Base-by-base conservation (phyloP, 2,329 filamentous ascomycete species). In the Neonectria coccinea region DNA sequence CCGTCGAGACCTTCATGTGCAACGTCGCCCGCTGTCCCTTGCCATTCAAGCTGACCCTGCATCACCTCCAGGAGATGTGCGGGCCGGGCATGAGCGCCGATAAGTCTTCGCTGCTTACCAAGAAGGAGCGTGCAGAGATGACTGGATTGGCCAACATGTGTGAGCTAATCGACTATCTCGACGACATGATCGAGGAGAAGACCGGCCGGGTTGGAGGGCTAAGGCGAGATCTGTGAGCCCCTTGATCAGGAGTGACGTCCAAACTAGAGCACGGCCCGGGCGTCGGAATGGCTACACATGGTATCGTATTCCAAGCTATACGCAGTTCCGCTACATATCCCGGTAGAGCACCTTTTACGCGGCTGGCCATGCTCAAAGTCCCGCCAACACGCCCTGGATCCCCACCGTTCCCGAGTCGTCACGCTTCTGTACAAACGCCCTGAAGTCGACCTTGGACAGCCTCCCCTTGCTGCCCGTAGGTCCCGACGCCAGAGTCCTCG, bases 371-470 rank as follows among this genome's bases (percentile, higher is more conserved):
- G 33, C 63, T 74, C 62, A 74, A 60, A 94, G 77, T 55, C 87
- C 85, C 71, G 89, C 90, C 74, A 97, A 82, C 55, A 96, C 92
- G 76, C 91, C 89, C 81, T 97, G 94, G 72, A 97, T 92, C 1
- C 92, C 94, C 22, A 91, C 87, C 68, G 88, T 94, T 65, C 89
- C 88, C 29, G 90, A 91, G 80, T 98, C 95, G 76, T 97, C 95
- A 66, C 95, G 86, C 79, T 88, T 90, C 77, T 92, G 85, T 64
- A 98, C 90, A 85, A 95, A 97, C 2, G 91, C 89, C 80, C 92
- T 91, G 77, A 97, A 90, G 75, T 92, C 91, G 25, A 87, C 84
- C 82, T 89, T 92, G 65, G 81, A 84, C 74, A 88, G 79, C 77
- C 85, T 89, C 75, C 84, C 88, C 25, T 83, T 83, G 33, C 74